Evolutionary conservation across 257 asterid genomes (phyloP).

Genomic region (Echium plantagineum): DNA sequence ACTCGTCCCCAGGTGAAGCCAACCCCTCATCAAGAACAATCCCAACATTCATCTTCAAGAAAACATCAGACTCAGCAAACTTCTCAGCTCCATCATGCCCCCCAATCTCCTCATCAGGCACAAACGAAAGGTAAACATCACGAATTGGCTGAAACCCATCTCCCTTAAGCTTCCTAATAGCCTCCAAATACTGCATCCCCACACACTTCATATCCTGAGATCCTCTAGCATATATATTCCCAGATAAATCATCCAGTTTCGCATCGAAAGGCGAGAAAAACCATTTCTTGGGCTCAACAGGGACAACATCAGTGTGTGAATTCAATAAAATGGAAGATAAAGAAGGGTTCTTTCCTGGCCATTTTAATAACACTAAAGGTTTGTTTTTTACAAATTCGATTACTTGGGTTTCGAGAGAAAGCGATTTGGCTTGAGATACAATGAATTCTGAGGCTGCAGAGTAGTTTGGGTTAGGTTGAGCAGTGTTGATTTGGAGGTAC

Average conservation of each 20-base stretch:
- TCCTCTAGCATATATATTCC: conserved; percentile 83
- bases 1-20: conserved; percentile 54
- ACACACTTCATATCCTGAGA: conserved; percentile 98
- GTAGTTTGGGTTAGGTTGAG: conserved; percentile 81
- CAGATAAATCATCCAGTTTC: conserved; percentile 43
- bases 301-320: conserved; percentile 97
- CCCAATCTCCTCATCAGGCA: conserved; percentile 98
- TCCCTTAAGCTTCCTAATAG: conserved; percentile 56
- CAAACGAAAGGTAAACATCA: conserved; percentile 60
- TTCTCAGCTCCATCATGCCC: conserved; percentile 81
- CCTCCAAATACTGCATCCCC: conserved; percentile 80
- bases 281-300: conserved; percentile 76
- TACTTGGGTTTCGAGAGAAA: conserved; percentile 42
- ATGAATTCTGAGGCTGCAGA: conserved; percentile 55
- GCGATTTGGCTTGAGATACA: conserved; percentile 52
- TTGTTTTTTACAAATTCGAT: conserved; percentile 58
- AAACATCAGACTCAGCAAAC: conserved; percentile 55
- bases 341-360: conserved; percentile 57
- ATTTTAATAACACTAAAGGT: conserved; percentile 55
- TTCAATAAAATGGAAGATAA: conserved; percentile 80
- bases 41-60: conserved; percentile 72
- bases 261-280: conserved; percentile 64
- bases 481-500: conserved; percentile 72
- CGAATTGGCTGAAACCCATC: conserved; percentile 60
- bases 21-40: conserved; percentile 86